A percentile compares a stretch with the other conserved stretches of the same genome.
Evolutionary conservation across 305 asterid species (phyloP).

Genomic region (Fraxinus baroniana): DNA sequence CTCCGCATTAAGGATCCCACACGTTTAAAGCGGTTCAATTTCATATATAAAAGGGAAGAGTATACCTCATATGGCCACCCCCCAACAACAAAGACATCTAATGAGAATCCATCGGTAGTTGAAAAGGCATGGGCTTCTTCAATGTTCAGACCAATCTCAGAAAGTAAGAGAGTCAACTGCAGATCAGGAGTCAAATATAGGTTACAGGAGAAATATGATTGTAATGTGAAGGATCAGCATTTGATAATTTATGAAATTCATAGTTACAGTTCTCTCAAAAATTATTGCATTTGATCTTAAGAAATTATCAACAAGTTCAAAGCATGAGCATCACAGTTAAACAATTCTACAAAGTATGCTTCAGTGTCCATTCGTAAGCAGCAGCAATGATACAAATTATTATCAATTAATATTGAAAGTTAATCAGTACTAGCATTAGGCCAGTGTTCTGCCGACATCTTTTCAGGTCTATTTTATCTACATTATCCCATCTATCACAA

Average conservation of each 20-base stretch:
- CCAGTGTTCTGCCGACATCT: neutral
- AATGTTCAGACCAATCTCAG: conserved; percentile 57
- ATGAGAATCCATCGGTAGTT: conserved; percentile 55
- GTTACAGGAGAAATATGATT: neutral
- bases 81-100: conserved; percentile 54
- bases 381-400: neutral
- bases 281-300: neutral
- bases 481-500: neutral
- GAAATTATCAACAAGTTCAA: neutral
- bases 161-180: conserved; percentile 49
- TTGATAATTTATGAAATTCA: neutral
- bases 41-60: neutral
- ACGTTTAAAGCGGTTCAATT: neutral
- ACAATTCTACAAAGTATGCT: neutral
- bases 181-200: conserved; percentile 4
- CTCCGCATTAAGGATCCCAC: neutral
- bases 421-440: neutral
- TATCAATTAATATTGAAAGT: neutral
- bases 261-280: neutral
- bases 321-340: neutral
- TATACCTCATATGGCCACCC: conserved; percentile 59
- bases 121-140: conserved; percentile 64
- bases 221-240: neutral
- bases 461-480: neutral
- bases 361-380: neutral